Conservation (phyloP, 805 yeast genomes). For the Suhomyces prunicola region DNA sequence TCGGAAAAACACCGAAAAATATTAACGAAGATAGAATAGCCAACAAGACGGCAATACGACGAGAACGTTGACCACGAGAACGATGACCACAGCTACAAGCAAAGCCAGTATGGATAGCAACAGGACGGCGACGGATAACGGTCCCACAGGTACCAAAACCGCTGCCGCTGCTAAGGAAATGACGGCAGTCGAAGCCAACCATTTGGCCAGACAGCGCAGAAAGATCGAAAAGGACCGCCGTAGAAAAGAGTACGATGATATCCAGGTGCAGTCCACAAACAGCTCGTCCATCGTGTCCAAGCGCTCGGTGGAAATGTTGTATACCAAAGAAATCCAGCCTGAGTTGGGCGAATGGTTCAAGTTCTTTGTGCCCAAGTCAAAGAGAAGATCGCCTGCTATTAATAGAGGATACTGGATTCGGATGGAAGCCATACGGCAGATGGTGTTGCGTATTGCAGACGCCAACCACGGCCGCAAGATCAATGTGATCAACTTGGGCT, state of each 20-base stretch:
- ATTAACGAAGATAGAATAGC: not conserved
- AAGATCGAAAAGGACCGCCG: conserved; percentile 45
- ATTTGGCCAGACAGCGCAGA: conserved; percentile 23
- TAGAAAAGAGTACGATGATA: conserved; percentile 51
- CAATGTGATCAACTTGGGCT: conserved; percentile 65
- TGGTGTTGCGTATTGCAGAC: conserved; percentile 46
- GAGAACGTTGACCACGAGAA: too few species aligned
- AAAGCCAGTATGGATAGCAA: not conserved
- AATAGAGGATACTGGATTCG: conserved; percentile 83
- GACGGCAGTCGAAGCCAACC: conserved; percentile 10
- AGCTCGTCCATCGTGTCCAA: conserved; percentile 81
- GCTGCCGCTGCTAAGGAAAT: not conserved
- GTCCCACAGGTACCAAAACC: not conserved
- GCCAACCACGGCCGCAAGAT: conserved; percentile 23
- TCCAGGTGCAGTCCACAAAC: conserved; percentile 80
- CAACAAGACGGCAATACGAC: not conserved
- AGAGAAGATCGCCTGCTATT: conserved; percentile 73
- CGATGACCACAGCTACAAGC: too few species aligned
- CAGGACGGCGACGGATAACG: not conserved
- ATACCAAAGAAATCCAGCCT: conserved; percentile 33
- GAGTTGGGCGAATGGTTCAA: conserved; percentile 52
- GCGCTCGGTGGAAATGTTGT: conserved; percentile 70
- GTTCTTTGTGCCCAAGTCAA: conserved; percentile 61
- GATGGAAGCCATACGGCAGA: conserved; percentile 61
- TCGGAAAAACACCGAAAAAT: not conserved